phyloP scores from a whole-genome alignment of 495 filamentous ascomycete genomes.

The Aspergillus egyptiacus region DNA sequence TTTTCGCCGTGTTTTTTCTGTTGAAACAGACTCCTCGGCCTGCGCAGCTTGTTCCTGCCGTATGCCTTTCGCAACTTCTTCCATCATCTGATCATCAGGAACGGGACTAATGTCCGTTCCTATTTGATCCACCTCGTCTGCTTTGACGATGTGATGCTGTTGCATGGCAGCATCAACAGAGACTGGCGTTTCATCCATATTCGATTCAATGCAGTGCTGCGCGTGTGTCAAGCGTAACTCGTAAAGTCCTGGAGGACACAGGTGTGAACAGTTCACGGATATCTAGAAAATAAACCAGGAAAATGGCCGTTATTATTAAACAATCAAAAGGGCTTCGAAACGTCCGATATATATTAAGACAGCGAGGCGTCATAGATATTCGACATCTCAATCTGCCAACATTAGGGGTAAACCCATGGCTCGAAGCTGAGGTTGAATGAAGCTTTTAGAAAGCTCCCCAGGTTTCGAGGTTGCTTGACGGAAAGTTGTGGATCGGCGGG shows the following conservation, averaged over 20 bases:
- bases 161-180: slow-evolving; percentile 21
- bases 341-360: too few species aligned
- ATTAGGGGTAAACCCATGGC: not conserved
- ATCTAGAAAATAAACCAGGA: not conserved
- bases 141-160: slow-evolving; percentile 46
- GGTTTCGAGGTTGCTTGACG: not conserved
- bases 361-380: not conserved
- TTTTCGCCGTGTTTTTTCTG: slow-evolving; percentile 11
- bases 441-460: not conserved
- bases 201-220: not conserved
- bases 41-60: slow-evolving; percentile 39
- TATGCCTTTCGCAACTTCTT: slow-evolving; percentile 45
- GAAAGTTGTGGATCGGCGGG: slow-evolving; percentile 3
- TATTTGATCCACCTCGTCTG: slow-evolving; percentile 51
- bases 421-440: not conserved
- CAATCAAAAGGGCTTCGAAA: not conserved
- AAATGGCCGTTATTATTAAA: not conserved
- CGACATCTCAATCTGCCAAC: slow-evolving; percentile 1
- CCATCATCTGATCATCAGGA: slow-evolving; percentile 43
- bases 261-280: not conserved
- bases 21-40: slow-evolving; percentile 5
- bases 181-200: slow-evolving; percentile 29
- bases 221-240: slow-evolving; percentile 6
- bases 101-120: slow-evolving; percentile 49
- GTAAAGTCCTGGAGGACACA: not conserved